Evolutionary conservation across 352 stramenopile genomes (phyloP).

Genomic region (Phytophthora fragariae): DNA sequence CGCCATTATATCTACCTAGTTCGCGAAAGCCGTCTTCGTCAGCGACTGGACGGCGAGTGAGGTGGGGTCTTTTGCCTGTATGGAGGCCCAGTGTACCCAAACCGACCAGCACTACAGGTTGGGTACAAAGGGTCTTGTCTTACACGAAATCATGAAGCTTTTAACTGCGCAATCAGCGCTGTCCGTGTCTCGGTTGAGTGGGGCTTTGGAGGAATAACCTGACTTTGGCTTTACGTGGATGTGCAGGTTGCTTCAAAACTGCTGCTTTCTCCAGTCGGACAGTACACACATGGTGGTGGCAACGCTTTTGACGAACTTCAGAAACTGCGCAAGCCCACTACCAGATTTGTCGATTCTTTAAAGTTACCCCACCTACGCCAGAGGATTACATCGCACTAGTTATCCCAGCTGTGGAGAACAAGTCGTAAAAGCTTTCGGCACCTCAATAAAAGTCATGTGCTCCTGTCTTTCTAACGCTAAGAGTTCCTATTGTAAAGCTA

Average conservation of each 20-base stretch:
- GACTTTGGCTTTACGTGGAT: neutral
- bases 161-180: neutral
- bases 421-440: neutral
- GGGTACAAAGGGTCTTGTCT: neutral
- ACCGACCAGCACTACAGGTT: neutral
- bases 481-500: neutral
- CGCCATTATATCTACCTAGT: neutral
- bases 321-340: neutral
- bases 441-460: neutral
- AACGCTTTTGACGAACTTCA: neutral
- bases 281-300: neutral
- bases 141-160: neutral
- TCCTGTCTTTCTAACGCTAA: neutral
- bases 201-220: neutral
- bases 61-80: neutral
- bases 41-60: neutral
- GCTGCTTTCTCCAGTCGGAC: neutral
- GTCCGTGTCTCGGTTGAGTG: neutral
- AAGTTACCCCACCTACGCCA: neutral
- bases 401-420: neutral
- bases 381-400: neutral
- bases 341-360: neutral
- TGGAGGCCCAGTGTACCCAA: neutral
- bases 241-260: neutral
- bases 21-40: neutral